phyloP scores from a whole-genome alignment of 2,329 filamentous ascomycete genomes.

The Dactylellina haptotyla region DNA sequence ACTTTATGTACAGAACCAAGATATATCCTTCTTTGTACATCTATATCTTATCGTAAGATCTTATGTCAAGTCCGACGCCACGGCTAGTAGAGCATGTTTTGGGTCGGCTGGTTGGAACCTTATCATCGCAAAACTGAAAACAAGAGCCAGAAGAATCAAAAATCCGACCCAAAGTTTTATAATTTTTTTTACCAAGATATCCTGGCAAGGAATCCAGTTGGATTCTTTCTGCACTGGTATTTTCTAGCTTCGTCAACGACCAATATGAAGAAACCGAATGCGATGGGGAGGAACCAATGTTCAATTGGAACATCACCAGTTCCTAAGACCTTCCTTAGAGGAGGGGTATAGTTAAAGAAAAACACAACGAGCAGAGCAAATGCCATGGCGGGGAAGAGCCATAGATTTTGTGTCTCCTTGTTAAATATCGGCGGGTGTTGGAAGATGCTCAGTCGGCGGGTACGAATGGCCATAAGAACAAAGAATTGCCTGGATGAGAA shows the following conservation, averaged over 20 bases:
- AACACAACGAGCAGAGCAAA: slow-evolving; percentile 76
- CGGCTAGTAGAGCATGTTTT: no score
- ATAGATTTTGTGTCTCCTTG: slow-evolving; percentile 72
- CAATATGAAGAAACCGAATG: slow-evolving; percentile 74
- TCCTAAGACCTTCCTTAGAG: slow-evolving; percentile 70
- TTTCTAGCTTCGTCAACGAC: slow-evolving; percentile 75
- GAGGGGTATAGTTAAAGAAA: slow-evolving; percentile 73
- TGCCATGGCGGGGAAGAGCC: slow-evolving; percentile 75
- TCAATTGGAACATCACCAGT: slow-evolving; percentile 75
- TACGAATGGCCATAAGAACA: slow-evolving; percentile 70
- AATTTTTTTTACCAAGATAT: slow-evolving; percentile 71
- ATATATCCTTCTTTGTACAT: no score
- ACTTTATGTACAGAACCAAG: no score
- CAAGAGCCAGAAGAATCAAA: no score
- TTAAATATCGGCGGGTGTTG: slow-evolving; percentile 77
- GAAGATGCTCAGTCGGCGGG: slow-evolving; percentile 73
- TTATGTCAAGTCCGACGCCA: no score
- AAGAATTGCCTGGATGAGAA: slow-evolving; percentile 66
- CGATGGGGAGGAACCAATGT: slow-evolving; percentile 79
- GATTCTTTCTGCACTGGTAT: slow-evolving; percentile 70
- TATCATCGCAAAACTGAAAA: no score
- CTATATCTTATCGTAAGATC: no score
- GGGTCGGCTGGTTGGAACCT: no score
- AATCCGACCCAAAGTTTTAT: no score
- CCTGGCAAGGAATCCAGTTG: slow-evolving; percentile 68